Percentiles rank a stretch among this genome's conserved stretches.
phyloP scores from a whole-genome alignment of 73 alveolate genomes.

The Effrenium voratum region DNA sequence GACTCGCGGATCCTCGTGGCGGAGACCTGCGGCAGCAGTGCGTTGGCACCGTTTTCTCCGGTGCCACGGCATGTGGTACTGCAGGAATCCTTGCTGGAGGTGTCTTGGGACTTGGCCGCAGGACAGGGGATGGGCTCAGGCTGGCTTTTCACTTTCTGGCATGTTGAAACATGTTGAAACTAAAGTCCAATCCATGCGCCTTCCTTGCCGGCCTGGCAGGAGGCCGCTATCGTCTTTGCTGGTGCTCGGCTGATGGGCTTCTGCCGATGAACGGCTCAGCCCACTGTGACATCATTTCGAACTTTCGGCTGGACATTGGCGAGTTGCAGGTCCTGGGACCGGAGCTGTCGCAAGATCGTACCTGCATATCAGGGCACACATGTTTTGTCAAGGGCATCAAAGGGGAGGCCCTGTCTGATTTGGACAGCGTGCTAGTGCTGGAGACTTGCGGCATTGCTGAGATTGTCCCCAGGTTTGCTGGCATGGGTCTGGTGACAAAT shows the following conservation, averaged over 20 bases:
- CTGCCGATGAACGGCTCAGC: not conserved
- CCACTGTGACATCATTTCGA: not conserved
- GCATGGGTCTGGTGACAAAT: not conserved
- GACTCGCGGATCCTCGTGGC: not conserved
- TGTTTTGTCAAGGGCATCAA: not conserved
- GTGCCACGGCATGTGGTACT: not conserved
- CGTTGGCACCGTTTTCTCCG: too few species aligned
- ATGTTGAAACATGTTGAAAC: too few species aligned
- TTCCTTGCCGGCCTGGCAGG: not conserved
- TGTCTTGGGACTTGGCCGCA: not conserved
- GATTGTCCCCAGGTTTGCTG: not conserved
- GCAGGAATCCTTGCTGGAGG: not conserved
- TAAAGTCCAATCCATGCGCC: conserved; percentile 8
- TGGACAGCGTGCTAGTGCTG: not conserved
- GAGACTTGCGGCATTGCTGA: not conserved
- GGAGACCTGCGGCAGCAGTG: conserved; percentile 33
- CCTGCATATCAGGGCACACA: not conserved
- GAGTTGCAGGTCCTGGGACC: not conserved
- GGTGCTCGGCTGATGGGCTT: conserved; percentile 14
- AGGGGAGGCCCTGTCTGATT: not conserved
- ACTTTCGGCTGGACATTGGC: not conserved
- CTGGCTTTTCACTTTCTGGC: not conserved
- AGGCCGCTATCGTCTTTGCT: conserved; percentile 45
- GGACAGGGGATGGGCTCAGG: conserved; percentile 34
- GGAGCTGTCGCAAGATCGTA: not conserved